A percentile compares a stretch with the other conserved stretches of the same genome.
Conservation (phyloP, 306 rosid species). For the Sophora flavescens region DNA sequence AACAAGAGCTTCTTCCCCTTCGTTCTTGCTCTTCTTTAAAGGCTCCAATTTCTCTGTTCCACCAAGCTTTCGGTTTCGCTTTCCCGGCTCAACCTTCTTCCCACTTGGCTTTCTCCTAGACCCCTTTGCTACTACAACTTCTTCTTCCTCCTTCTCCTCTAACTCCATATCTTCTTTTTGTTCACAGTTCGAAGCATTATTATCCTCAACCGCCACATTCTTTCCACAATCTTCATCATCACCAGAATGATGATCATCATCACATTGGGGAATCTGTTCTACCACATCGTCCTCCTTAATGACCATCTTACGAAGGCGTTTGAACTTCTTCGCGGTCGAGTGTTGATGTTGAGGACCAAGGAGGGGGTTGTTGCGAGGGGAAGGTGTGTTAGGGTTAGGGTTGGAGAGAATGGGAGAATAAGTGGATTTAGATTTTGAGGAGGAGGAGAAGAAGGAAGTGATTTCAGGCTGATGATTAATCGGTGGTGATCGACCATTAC, state of each 20-base stretch:
- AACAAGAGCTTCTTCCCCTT: slow-evolving; percentile 37
- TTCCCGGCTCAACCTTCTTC: slow-evolving; percentile 45
- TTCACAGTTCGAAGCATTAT: slow-evolving; percentile 23
- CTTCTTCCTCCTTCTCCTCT: slow-evolving; percentile 25
- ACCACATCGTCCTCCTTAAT: too few species aligned
- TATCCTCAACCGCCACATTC: slow-evolving; percentile 35
- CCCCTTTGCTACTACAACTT: too few species aligned
- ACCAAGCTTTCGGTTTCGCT: slow-evolving; percentile 54
- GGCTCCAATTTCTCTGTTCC: slow-evolving; percentile 53
- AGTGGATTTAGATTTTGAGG: slow-evolving; percentile 42
- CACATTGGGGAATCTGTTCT: background rate
- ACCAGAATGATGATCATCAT: slow-evolving; percentile 4
- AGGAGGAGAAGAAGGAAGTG: slow-evolving; percentile 50
- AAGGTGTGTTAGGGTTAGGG: slow-evolving; percentile 15
- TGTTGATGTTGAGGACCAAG: slow-evolving; percentile 50
- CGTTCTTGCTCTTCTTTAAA: slow-evolving; percentile 66
- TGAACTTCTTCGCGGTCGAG: background rate
- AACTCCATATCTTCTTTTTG: slow-evolving; percentile 48
- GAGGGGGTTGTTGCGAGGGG: too few species aligned
- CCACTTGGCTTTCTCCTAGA: too few species aligned
- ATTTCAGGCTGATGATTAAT: slow-evolving; percentile 85
- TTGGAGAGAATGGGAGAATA: slow-evolving; percentile 47
- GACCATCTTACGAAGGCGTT: too few species aligned
- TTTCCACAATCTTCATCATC: slow-evolving; percentile 83
- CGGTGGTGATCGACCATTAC: slow-evolving; percentile 81